These are phyloP conservation scores for Drechslera avenae DNA, from an alignment of 2,329 filamentous ascomycete species.

Conservation along the genomic window DNA sequence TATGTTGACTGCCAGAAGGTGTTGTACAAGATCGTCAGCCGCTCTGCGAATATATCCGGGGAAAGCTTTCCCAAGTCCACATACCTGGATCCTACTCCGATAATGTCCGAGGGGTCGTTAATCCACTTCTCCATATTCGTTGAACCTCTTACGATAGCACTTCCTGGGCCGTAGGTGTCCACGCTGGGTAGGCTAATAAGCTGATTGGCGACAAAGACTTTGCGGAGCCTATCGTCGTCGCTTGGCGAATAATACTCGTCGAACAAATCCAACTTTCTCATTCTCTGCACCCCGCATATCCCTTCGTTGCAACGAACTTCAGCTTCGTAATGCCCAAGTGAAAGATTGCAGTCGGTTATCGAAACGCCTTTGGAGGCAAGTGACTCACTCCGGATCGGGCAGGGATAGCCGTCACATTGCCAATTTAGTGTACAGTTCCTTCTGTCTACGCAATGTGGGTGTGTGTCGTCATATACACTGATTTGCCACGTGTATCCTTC, in stretches of 20 bases:
- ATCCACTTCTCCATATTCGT: constrained; percentile 31
- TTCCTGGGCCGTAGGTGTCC: constrained; percentile 24
- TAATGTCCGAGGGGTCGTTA: constrained; percentile 20
- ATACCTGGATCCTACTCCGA: constrained; percentile 19
- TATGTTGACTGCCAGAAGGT: constrained; percentile 39
- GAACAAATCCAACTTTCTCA: constrained; percentile 29
- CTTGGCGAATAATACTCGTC: constrained; percentile 21
- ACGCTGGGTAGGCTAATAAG: constrained; percentile 20
- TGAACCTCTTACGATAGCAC: constrained; percentile 16
- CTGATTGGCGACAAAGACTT: constrained; percentile 5
- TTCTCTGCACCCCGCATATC: constrained; percentile 20
- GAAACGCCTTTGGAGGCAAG: constrained; percentile 16
- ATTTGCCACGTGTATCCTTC: constrained; percentile 28
- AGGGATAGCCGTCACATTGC: constrained; percentile 25
- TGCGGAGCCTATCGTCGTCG: constrained; percentile 14
- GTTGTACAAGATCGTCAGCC: constrained; percentile 35
- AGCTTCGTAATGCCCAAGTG: constrained; percentile 28
- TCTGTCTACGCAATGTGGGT: not conserved
- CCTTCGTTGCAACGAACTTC: constrained; percentile 25
- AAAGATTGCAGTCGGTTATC: constrained; percentile 24
- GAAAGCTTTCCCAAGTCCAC: constrained; percentile 28
- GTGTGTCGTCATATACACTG: not conserved
- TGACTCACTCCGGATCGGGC: constrained; percentile 26
- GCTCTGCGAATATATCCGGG: constrained; percentile 22
- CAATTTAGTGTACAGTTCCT: not conserved